Conservation (phyloP, 2,329 filamentous ascomycete genomes). For the Ilyonectria robusta region DNA sequence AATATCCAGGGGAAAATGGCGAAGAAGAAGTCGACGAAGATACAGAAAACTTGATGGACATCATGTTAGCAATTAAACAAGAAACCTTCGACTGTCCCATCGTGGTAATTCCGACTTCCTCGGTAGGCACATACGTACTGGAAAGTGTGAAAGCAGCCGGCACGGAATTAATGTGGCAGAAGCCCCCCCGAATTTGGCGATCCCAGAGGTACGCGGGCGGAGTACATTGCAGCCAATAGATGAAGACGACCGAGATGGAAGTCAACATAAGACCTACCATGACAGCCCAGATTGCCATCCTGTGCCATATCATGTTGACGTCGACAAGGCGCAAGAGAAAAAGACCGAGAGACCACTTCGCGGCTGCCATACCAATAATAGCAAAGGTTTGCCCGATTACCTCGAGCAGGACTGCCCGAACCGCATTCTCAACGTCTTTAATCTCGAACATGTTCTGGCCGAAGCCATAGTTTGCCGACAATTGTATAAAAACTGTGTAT, state of each 20-base stretch:
- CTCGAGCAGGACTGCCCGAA: conserved; percentile 46
- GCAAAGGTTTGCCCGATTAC: conserved; percentile 51
- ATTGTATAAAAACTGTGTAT: conserved; percentile 49
- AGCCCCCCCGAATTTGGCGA: neutral
- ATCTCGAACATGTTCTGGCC: conserved; percentile 42
- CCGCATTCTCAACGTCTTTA: conserved; percentile 32
- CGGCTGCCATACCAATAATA: conserved; percentile 53
- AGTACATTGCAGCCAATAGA: conserved; percentile 21
- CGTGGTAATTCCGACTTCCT: no score
- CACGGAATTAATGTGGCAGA: conserved; percentile 12
- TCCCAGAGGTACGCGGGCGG: conserved; percentile 26
- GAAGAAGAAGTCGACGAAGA: conserved; percentile 54
- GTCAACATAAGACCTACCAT: conserved; percentile 28
- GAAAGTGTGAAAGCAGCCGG: conserved; percentile 13
- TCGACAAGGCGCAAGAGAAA: conserved; percentile 52
- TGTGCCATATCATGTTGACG: conserved; percentile 50
- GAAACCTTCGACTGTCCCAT: neutral
- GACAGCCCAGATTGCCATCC: conserved; percentile 49
- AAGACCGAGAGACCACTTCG: conserved; percentile 54
- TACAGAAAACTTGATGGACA: conserved; percentile 18
- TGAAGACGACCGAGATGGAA: conserved; percentile 6
- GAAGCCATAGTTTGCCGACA: conserved; percentile 51
- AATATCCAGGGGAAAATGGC: conserved; percentile 58
- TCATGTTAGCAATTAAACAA: no score
- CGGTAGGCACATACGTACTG: conserved; percentile 16